Base-by-base conservation (phyloP, 441 rosid genomes). In the Biscutella laevigata region DNA sequence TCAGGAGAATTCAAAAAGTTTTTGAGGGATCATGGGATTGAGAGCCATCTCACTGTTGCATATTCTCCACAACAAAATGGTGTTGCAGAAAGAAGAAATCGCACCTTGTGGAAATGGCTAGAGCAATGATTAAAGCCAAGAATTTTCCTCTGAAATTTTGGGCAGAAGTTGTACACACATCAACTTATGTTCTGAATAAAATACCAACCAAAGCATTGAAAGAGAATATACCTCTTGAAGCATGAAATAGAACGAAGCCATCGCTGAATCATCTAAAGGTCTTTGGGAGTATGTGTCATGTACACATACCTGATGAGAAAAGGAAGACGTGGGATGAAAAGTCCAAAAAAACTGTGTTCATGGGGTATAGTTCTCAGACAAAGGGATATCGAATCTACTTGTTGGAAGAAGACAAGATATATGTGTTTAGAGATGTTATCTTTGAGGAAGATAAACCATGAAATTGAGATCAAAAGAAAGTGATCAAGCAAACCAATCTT, bases 61-160 rank as follows among this genome's bases (percentile, higher is more conserved):
- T 4, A 47, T 3, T 45, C 57, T 4, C 58, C 57, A 1, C 20
- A 64, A 4, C 32, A 56, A 24, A 64, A 56, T 10, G 45, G 45
- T 0, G 38, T 49, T n/a, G 34, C 21, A 1, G 19, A 64, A 16
- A 15, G 46, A 2, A 49, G 39, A 21, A 64, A 49, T 32, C 17
- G 21, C 2, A 32, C 3, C 1, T 52, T 1, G 4, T 43, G 2
- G 54, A 58, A 0, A 49, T 57, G 45, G 49, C 22, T 0, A 40
- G 47, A 57, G 25, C 17, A 0, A 28, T 64, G 26, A 13, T 64
- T 0, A 27, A 48, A 5, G 30, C 4, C 0, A 39, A 33, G 1
- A 19, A 6, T 0, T 2, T 51, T 0, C 28, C 58, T 11, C 6
- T 36, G 1, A 12, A 10, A 0, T 34, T 39, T 0, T 57, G 33